Percentiles rank a stretch among this genome's conserved stretches.
Conservation (phyloP, 495 filamentous ascomycete species). For the Astrothelium subdiscretum region DNA sequence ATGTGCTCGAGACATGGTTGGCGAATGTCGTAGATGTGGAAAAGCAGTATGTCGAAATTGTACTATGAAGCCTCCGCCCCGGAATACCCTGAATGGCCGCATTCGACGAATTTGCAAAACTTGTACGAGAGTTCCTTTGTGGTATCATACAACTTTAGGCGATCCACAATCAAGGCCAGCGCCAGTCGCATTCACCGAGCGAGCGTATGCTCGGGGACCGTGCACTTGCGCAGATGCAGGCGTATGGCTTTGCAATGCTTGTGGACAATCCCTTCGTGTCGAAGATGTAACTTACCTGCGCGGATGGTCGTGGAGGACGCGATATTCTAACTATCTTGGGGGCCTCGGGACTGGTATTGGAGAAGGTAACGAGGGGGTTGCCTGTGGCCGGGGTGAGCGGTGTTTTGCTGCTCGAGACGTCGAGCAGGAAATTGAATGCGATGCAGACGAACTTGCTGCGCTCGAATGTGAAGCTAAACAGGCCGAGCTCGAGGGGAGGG, state of each 20-base stretch:
- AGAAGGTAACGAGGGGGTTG: conserved; percentile 75
- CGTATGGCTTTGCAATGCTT: conserved; percentile 72
- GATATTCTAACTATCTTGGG: conserved; percentile 70
- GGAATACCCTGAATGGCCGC: conserved; percentile 48
- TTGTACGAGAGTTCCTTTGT: conserved; percentile 33
- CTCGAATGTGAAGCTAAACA: conserved; percentile 15
- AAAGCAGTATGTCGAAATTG: conserved; percentile 77
- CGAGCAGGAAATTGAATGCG: conserved; percentile 72
- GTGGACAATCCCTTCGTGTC: conserved; percentile 55
- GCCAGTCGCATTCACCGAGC: conserved; percentile 24
- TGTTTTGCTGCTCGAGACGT: conserved; percentile 64
- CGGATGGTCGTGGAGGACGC: conserved; percentile 78
- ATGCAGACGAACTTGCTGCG: conserved; percentile 48
- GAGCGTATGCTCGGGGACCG: conserved; percentile 43
- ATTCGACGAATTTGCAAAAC: conserved; percentile 67
- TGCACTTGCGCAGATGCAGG: conserved; percentile 55
- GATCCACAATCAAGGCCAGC: background rate
- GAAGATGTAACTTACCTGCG: conserved; percentile 65
- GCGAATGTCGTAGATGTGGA: conserved; percentile 65
- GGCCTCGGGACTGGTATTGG: conserved; percentile 78
- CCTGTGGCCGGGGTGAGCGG: conserved; percentile 57
- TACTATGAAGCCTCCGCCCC: conserved; percentile 61
- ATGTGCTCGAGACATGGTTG: conserved; percentile 79
- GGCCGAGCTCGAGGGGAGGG: conserved; percentile 8
- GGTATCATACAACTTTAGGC: background rate